Base-by-base conservation (phyloP, 108 stramenopile species). In the Skeletonema marinoi region DNA sequence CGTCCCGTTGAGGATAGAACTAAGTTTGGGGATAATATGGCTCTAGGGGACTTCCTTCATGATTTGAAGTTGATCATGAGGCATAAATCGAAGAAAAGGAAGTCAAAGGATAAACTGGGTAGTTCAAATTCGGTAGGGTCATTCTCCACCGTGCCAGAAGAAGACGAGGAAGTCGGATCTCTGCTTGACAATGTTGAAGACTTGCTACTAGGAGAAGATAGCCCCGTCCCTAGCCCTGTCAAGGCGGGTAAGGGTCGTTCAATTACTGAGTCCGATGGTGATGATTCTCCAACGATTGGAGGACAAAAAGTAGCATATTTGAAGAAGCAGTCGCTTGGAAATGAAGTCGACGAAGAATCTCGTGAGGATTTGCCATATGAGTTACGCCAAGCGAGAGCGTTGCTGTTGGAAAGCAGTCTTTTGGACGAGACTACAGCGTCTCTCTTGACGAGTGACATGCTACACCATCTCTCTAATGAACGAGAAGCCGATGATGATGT, bases 11-110 rank as follows among this genome's bases (percentile, higher is more conserved):
- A 80, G 44, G 74, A 81, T 62, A 72, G 87, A 38, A 76, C 75
- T 9, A 88, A 88, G 68, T 92, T 95, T 86, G 93, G 93, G 8
- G 96, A 96, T 65, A 88, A 83, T 9, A 75, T 96, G 81, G 96
- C 96, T 1, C 60, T 96, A 71, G 87, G 88, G 32, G 96, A 96
- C 59, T 96, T 96, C 74, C 72, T 96, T 25, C 66, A 86, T 32
- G 96, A 96, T 80, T 70, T 96, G 64, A 93, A 92, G 69, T 74
- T 93, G 16, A 67, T 91, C 50, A 66, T 91, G 78, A 75, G 81
- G 71, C 72, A 64, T 32, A 66, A 76, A 70, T 71, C 17, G 30
- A 75, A 64, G 48, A 67, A 65, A 4, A 61, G 56, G 39, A 42
- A 32, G 62, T 19, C 54, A 72, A 71, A 67, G 25, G 56, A 61